Evolutionary conservation across 2,329 filamentous ascomycete species (phyloP).

Genomic region (Xylaria sp.): DNA sequence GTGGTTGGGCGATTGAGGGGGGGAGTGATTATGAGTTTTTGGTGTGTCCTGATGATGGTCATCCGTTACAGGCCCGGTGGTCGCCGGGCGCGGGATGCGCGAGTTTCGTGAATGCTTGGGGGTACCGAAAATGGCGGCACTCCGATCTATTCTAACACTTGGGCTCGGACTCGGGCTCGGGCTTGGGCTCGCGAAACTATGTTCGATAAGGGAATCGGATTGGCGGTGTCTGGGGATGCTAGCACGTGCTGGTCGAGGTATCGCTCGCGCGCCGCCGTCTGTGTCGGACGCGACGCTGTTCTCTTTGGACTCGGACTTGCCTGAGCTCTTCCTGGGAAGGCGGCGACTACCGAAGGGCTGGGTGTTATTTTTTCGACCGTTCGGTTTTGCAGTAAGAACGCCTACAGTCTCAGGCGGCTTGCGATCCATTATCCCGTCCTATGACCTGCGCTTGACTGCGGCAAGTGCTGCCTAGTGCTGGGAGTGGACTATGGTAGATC

Average conservation of each 20-base stretch:
- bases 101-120: constrained; percentile 30
- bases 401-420: constrained; percentile 25
- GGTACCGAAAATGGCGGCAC: constrained; percentile 24
- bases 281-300: constrained; percentile 33
- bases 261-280: constrained; percentile 24
- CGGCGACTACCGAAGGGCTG: constrained; percentile 30
- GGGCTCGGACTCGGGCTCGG: constrained; percentile 24
- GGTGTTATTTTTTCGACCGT: constrained; percentile 32
- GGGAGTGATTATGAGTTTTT: background rate
- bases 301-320: constrained; percentile 33
- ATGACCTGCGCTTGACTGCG: background rate
- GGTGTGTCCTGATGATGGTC: constrained; percentile 3
- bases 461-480: background rate
- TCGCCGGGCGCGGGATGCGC: constrained; percentile 38
- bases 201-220: constrained; percentile 19
- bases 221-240: constrained; percentile 14
- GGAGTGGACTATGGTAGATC: constrained; percentile 9
- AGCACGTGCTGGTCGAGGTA: constrained; percentile 13
- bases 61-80: constrained; percentile 8
- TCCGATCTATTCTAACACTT: constrained; percentile 17
- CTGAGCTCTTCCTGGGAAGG: constrained; percentile 22
- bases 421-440: constrained; percentile 33
- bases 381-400: constrained; percentile 35
- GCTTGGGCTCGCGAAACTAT: constrained; percentile 9
- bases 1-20: constrained; percentile 16